phyloP scores from a whole-genome alignment of 208 protist species.

The Acanthamoeba castellanii region DNA sequence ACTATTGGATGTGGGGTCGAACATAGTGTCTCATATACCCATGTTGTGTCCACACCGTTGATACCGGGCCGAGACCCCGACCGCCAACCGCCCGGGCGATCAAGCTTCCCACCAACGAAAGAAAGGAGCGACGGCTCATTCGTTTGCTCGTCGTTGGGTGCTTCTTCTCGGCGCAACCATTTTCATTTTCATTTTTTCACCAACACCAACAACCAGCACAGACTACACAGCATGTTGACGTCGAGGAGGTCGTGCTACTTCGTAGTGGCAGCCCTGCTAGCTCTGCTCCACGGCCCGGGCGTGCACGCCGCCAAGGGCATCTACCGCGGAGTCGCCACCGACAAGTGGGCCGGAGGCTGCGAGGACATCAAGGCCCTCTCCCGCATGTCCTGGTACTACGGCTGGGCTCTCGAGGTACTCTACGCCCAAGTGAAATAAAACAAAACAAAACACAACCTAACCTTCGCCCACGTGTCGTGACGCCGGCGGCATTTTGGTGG shows the following conservation, averaged over 20 bases:
- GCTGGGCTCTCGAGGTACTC: background rate
- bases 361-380: constrained; percentile 25
- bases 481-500: no score
- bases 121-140: no score
- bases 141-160: no score
- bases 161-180: no score
- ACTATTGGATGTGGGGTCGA: no score
- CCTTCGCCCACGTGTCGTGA: background rate
- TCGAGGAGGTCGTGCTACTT: background rate
- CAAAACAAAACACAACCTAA: no score
- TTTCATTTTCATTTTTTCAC: background rate
- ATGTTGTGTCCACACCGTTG: no score
- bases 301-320: background rate
- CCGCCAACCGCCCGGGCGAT: no score
- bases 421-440: no score
- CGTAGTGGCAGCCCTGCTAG: background rate
- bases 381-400: constrained; percentile 48
- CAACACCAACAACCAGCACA: background rate
- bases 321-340: background rate
- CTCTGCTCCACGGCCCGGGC: background rate
- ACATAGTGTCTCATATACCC: no score
- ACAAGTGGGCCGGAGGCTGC: background rate
- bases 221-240: background rate
- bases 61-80: no score
- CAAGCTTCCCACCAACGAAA: no score